Evolutionary conservation across 148 eudicot species (phyloP).

Genomic region (Amaranthus hypochondriacus): DNA sequence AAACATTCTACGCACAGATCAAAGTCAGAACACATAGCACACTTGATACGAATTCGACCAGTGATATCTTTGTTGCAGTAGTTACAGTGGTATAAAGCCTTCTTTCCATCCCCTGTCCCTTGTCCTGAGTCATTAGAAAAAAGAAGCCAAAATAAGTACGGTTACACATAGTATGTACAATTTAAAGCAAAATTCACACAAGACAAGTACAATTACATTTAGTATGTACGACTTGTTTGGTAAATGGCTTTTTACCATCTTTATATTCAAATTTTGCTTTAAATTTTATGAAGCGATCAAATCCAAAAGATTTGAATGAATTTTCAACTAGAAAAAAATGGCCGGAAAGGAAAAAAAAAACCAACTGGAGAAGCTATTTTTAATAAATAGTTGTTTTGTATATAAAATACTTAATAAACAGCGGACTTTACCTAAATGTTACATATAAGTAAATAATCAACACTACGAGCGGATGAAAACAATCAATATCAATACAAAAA

Average conservation of each 20-base stretch:
- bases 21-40: conserved; percentile 59
- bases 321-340: neutral
- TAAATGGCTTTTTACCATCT: neutral
- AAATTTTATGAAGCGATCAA: neutral
- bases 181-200: neutral
- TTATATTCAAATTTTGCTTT: neutral
- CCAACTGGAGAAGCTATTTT: neutral
- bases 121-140: conserved; percentile 31
- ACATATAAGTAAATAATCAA: neutral
- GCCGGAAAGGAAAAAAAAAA: neutral
- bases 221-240: neutral
- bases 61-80: conserved; percentile 71
- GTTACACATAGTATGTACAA: neutral
- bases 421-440: no score
- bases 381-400: neutral
- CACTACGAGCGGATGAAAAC: neutral
- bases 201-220: neutral
- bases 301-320: neutral
- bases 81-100: conserved; percentile 66
- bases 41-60: conserved; percentile 67
- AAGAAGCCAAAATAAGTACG: neutral
- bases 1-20: conserved; percentile 72
- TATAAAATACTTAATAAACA: neutral
- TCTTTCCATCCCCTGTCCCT: conserved; percentile 54
- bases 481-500: neutral